Percentiles rank a stretch among this genome's conserved stretches.
Evolutionary conservation across 345 rosid species (phyloP).

Genomic region (Corymbia maculata): DNA sequence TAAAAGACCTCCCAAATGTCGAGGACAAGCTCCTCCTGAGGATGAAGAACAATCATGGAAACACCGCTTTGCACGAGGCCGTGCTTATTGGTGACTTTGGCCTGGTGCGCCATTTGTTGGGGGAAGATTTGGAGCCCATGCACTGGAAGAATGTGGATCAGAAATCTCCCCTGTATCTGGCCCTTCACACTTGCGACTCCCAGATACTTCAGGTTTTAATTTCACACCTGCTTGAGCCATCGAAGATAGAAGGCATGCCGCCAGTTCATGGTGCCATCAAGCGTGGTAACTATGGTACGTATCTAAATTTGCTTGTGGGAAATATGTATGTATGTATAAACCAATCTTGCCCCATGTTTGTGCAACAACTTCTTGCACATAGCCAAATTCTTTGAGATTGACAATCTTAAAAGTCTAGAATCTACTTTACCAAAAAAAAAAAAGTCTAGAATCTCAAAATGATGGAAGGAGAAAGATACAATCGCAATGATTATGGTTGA

Average conservation of each 20-base stretch:
- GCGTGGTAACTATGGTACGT: neutral
- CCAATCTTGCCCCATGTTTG: too few relatives aligned
- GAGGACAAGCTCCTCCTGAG: neutral
- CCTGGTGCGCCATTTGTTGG: too few relatives aligned
- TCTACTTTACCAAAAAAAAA: too few relatives aligned
- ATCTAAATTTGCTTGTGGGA: neutral
- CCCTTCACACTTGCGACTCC: rapidly evolving
- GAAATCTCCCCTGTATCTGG: neutral
- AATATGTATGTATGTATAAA: too few relatives aligned
- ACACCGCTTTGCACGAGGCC: too few relatives aligned
- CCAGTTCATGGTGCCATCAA: neutral
- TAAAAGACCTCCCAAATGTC: neutral
- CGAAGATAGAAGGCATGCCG: neutral
- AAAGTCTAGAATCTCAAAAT: too few relatives aligned
- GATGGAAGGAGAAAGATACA: too few relatives aligned
- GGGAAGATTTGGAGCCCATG: neutral
- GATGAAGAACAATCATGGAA: too few relatives aligned
- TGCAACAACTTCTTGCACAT: too few relatives aligned
- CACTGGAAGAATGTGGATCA: neutral
- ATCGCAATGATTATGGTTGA: too few relatives aligned
- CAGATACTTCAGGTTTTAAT: neutral
- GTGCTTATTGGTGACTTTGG: rapidly evolving
- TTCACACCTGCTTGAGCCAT: neutral
- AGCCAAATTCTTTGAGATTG: too few relatives aligned
- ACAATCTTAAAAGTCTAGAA: too few relatives aligned